Evolutionary conservation across 2,329 filamentous ascomycete genomes (phyloP).

Genomic region (Xylariomycetidae sp.): DNA sequence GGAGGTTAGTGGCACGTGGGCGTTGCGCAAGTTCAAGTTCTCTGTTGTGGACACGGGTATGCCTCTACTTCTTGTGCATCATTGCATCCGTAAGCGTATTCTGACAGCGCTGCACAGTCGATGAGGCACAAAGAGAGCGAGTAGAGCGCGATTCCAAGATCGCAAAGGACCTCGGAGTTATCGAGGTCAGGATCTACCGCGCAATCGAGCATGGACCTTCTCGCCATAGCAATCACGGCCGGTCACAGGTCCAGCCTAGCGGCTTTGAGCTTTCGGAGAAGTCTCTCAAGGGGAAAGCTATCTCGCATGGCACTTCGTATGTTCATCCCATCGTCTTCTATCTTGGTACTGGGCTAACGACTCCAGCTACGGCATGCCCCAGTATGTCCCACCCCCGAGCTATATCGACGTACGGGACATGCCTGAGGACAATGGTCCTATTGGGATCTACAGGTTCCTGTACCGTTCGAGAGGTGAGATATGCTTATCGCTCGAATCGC

Average conservation of each 20-base stretch:
- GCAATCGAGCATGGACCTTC: slow-evolving; percentile 2
- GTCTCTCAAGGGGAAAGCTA: slow-evolving; percentile 27
- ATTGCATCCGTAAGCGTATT: not conserved
- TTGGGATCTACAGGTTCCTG: slow-evolving; percentile 24
- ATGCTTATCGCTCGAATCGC: not conserved
- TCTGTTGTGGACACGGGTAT: slow-evolving; percentile 21
- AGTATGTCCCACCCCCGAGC: not conserved
- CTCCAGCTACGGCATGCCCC: slow-evolving; percentile 10
- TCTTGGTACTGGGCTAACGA: slow-evolving; percentile 1
- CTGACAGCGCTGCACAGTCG: slow-evolving; percentile 10
- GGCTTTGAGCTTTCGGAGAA: slow-evolving; percentile 25
- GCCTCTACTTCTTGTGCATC: not conserved
- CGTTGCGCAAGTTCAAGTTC: slow-evolving; percentile 19
- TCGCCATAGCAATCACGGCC: no score
- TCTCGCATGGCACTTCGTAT: slow-evolving; percentile 29
- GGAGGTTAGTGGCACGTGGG: slow-evolving; percentile 3
- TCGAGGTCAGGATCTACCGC: slow-evolving; percentile 18
- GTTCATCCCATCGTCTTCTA: not conserved
- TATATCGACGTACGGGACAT: slow-evolving; percentile 1
- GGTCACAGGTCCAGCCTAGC: not conserved
- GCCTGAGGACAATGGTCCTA: slow-evolving; percentile 13
- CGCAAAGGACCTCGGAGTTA: slow-evolving; percentile 20
- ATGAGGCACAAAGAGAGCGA: slow-evolving; percentile 17
- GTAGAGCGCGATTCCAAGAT: slow-evolving; percentile 18
- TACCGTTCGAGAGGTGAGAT: slow-evolving; percentile 29